phyloP scores from a whole-genome alignment of 345 rosid genomes.

The Eucalyptus fibrosa region DNA sequence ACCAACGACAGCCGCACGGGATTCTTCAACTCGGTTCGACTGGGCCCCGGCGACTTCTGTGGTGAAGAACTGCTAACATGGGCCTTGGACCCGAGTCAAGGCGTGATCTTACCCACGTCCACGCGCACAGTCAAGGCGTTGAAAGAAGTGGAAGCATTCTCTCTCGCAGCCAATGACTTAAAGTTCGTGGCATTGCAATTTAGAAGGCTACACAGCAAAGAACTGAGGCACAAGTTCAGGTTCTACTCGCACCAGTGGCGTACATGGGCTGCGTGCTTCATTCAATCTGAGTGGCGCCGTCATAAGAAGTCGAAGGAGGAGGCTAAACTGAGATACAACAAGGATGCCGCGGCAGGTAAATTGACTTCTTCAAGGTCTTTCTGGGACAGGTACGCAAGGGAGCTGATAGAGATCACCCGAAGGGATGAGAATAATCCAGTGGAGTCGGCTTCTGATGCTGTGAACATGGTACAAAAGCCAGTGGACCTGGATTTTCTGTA shows the following conservation, averaged over 20 bases:
- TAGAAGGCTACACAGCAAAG: conserved; percentile 3
- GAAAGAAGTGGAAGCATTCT: conserved; percentile 9
- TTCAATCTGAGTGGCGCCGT: conserved; percentile 12
- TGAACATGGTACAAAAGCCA: conserved; percentile 8
- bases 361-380: neutral
- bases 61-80: conserved; percentile 13
- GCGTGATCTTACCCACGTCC: conserved; percentile 3
- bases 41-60: neutral
- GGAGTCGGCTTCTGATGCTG: neutral
- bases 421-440: conserved; percentile 1
- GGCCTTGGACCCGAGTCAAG: conserved; percentile 2
- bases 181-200: conserved; percentile 14
- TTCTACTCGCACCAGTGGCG: conserved; percentile 12
- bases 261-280: conserved; percentile 13
- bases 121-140: conserved; percentile 7
- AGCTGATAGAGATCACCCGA: neutral
- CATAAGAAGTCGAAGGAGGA: neutral
- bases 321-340: neutral
- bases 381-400: neutral
- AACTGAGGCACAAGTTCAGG: conserved; percentile 6
- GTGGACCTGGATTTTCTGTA: conserved; percentile 12
- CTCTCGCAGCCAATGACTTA: conserved; percentile 6
- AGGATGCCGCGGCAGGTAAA: neutral
- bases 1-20: neutral
- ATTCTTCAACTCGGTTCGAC: neutral